Evolutionary conservation across 805 yeast genomes (phyloP), one percentile per base, ranked within the genome.

Genomic region (Brettanomyces sp.): DNA sequence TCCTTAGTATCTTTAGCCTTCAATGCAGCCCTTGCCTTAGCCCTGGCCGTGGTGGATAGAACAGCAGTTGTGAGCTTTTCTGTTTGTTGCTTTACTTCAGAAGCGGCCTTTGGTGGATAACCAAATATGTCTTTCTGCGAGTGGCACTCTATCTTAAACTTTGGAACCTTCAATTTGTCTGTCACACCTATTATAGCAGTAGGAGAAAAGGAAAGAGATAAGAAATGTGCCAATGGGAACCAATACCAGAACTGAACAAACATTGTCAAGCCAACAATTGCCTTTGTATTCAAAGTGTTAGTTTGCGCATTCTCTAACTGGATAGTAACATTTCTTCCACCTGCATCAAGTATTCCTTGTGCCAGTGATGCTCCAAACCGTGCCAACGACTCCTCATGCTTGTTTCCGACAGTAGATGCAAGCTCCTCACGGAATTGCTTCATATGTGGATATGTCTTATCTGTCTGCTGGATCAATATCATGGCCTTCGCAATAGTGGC

Each of bases 281-380:
- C 93, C 64, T 85, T 85, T 60, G 83, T 80, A 66, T 93, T 91
- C 53, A 93, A 74, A 21, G 95, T 88, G 49, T 89, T 95, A 37
- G 96, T 88, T 54, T 89, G 90, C 23, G 80, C 58, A 63, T 90
- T 87, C 65, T 93, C 97, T 43, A 91, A 72, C 55, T 85, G 85
- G 52, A 93, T 89, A 0, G 98, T 89, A n/a, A 85, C 95, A 58
- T 93, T 93, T 62, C 98, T 80, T 11, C 99, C 99, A 66, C 99
- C 97, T 9, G 98, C 99, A 68, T 93, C 97, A 62, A 93, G 82
- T 52, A 93, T 91, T 65, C 99, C 99, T 69, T 91, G 97, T 12
- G 96, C 91, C 43, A 93, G 69, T 14, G 97, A 87, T 30, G 98
- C 97, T 62, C 99, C 99, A 67, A 91, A 93, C 68, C 89, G 90